Evolutionary conservation across 768 basidiomycete species (phyloP), one percentile per base, ranked within the genome.

Genomic region (Suillus spraguei): DNA sequence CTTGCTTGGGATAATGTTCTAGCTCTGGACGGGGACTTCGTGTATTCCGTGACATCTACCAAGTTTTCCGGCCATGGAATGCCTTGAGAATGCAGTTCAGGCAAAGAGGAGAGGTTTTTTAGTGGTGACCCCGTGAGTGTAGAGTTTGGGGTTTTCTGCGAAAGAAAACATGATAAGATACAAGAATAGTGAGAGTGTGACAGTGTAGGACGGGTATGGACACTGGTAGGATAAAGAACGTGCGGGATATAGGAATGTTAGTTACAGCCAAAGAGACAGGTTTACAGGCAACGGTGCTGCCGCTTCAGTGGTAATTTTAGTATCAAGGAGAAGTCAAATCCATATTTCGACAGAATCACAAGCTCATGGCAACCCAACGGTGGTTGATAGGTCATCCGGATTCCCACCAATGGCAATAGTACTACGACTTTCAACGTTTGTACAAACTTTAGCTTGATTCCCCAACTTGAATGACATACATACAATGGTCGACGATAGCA

Each of bases 11-110:
- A 66, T 69, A 59, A 77, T 77, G 69, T 75, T 74, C 63, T 73
- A 72, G 64, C 61, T 56, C 13, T 44, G 69, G 55, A 44, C 69
- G 65, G n/a, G 78, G 73, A 5, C 79, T 75, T 86, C 79, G 60
- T 85, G 84, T 64, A 91, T 83, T 64, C 84, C 46, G 83, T 80
- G 64, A 90, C 80, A 71, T 94, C 90, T 47, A 95, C 87, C 41
- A 95, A 83, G 75, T 88, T 83, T 76, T 89, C 89, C 28, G 93
- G 93, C 93, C 93, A 95, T 62, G 89, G 89, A 44, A 92, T 90
- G 41, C 87, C 90, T 70, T 87, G 88, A 50, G 88, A 83, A 60
- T 79, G 82, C 67, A 94, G 83, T 71, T 92, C 87, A 63, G 93
- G 93, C 42, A 94, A 83, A 58, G 92, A 94, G 9, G 89, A 46